These are phyloP conservation scores for Intubia oerlemansii DNA, from an alignment of 2,329 filamentous ascomycete genomes.

Conservation along the genomic window DNA sequence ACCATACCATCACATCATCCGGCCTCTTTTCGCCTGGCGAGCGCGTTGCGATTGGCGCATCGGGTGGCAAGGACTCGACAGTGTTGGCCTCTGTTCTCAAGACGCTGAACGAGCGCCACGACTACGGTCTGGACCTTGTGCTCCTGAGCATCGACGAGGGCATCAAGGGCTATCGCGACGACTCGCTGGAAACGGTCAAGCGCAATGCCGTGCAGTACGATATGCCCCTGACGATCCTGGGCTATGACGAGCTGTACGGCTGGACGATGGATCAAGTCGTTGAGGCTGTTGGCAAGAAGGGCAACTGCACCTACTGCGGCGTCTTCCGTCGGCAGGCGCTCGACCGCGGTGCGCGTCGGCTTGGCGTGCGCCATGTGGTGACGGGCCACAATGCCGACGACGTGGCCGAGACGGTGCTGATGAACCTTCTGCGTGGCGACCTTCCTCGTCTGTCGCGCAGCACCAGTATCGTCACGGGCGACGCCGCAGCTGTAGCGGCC, in stretches of 20 bases:
- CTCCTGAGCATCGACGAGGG: slow-evolving; percentile 90
- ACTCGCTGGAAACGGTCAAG: slow-evolving; percentile 91
- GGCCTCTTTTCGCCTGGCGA: slow-evolving; percentile 70
- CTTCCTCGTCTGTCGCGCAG: slow-evolving; percentile 69
- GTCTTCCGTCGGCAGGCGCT: slow-evolving; percentile 89
- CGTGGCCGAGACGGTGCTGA: slow-evolving; percentile 88
- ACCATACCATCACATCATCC: slow-evolving; percentile 72
- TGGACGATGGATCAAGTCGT: slow-evolving; percentile 99
- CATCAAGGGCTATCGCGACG: slow-evolving; percentile 90
- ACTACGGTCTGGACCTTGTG: slow-evolving; percentile 69
- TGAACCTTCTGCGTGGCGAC: slow-evolving; percentile 88
- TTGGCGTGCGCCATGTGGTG: slow-evolving; percentile 81
- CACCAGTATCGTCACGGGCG: slow-evolving; percentile 72
- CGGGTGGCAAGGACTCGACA: slow-evolving; percentile 92
- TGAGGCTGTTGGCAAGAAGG: slow-evolving; percentile 87
- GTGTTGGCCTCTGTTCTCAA: slow-evolving; percentile 89
- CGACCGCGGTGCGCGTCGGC: slow-evolving; percentile 71
- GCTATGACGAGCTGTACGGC: slow-evolving; percentile 84
- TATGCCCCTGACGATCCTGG: slow-evolving; percentile 79
- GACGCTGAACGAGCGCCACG: slow-evolving; percentile 74
- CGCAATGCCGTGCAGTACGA: slow-evolving; percentile 78
- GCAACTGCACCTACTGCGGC: slow-evolving; percentile 97
- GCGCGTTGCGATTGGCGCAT: slow-evolving; percentile 81
- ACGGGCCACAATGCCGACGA: slow-evolving; percentile 97
- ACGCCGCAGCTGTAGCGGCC: too few relatives aligned